These are phyloP conservation scores for Dissophora globulifera DNA, from an alignment of 192 early-diverging fungal species.

Conservation along the genomic window DNA sequence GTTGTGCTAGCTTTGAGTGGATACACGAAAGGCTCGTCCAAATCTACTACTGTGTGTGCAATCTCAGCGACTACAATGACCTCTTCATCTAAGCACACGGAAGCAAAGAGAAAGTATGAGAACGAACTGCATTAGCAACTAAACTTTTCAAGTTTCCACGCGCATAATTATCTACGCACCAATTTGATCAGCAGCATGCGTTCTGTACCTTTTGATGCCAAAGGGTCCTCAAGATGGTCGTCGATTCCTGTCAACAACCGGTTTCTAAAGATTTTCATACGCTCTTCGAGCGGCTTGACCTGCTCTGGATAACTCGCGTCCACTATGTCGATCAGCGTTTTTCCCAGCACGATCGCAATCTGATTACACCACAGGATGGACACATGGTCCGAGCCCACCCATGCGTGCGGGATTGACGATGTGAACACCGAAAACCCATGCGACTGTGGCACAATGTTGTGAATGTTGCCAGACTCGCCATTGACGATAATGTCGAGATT, in stretches of 20 bases:
- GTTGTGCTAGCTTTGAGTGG: slow-evolving; percentile 9
- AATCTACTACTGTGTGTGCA: slow-evolving; percentile 20
- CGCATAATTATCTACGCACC: no score
- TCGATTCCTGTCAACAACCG: slow-evolving; percentile 66
- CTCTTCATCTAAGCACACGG: slow-evolving; percentile 10
- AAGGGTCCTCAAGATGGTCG: slow-evolving; percentile 20
- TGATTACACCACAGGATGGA: slow-evolving; percentile 95
- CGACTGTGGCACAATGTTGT: slow-evolving; percentile 67
- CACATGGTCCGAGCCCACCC: slow-evolving; percentile 90
- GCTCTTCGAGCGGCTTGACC: slow-evolving; percentile 67
- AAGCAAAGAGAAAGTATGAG: not conserved
- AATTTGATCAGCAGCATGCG: no score
- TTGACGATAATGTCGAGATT: slow-evolving; percentile 86
- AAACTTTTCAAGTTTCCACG: no score
- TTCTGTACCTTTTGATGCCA: slow-evolving; percentile 8
- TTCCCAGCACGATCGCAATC: slow-evolving; percentile 72
- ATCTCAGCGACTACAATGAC: slow-evolving; percentile 7
- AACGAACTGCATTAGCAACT: no score
- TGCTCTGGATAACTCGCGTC: slow-evolving; percentile 71
- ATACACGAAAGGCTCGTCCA: slow-evolving; percentile 5
- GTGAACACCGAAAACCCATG: slow-evolving; percentile 85
- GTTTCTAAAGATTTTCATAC: slow-evolving; percentile 74
- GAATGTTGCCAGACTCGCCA: slow-evolving; percentile 79
- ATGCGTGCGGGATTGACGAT: slow-evolving; percentile 84
- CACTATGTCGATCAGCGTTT: slow-evolving; percentile 69